Conservation (phyloP, 2,329 filamentous ascomycete species). For the Penicillium sp. region DNA sequence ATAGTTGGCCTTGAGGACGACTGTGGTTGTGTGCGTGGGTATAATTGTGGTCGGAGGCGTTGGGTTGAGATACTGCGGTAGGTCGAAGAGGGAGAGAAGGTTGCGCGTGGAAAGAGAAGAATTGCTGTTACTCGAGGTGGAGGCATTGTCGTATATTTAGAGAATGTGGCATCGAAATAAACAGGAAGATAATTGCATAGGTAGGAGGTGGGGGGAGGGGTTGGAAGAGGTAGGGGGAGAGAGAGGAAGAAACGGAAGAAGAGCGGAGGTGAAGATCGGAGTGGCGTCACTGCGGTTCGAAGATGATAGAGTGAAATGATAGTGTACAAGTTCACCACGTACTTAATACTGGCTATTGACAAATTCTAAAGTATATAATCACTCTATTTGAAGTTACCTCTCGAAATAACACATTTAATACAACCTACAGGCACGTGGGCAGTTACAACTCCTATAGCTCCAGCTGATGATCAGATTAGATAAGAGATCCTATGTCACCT, state of each 20-base stretch:
- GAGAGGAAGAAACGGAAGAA: not conserved
- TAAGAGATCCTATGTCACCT: constrained; percentile 2
- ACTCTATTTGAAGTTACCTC: no score
- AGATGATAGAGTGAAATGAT: no score
- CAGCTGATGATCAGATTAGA: constrained; percentile 25
- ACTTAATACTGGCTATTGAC: not conserved
- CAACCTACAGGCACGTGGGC: not conserved
- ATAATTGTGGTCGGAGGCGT: not conserved
- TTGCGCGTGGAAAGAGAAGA: not conserved
- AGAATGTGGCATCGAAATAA: not conserved
- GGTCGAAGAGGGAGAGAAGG: not conserved
- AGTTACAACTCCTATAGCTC: not conserved
- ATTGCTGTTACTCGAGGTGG: not conserved
- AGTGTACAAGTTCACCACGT: not conserved
- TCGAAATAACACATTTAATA: not conserved
- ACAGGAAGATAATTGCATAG: no score
- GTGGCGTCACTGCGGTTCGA: constrained; percentile 6
- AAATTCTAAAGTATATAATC: not conserved
- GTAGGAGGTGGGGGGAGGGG: not conserved
- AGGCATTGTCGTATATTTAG: constrained; percentile 1
- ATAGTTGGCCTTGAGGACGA: not conserved
- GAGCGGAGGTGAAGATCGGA: not conserved
- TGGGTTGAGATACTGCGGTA: not conserved
- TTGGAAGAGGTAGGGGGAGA: not conserved
- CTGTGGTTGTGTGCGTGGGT: not conserved